A percentile compares a stretch with the other conserved stretches of the same genome.
These are phyloP conservation scores for Iberis pinnata DNA, from an alignment of 345 rosid genomes.

Conservation along the genomic window DNA sequence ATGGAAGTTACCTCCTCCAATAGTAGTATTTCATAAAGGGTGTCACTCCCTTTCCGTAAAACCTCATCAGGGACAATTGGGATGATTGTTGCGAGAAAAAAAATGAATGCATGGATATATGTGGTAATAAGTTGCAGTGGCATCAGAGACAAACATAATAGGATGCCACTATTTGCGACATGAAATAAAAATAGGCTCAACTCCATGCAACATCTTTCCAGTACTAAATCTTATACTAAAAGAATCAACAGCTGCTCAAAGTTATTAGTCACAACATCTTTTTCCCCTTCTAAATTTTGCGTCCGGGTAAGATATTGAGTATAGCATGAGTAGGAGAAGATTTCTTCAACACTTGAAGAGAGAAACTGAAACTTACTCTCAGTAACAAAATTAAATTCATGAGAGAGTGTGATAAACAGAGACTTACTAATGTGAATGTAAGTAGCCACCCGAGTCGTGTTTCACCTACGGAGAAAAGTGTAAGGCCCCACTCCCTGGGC, in stretches of 20 bases:
- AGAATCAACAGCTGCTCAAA: slow-evolving; percentile 14
- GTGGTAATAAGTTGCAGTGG: slow-evolving; percentile 92
- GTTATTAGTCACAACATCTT: neutral
- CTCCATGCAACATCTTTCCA: slow-evolving; percentile 11
- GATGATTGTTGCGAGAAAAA: slow-evolving; percentile 91
- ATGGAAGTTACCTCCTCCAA: slow-evolving; percentile 76
- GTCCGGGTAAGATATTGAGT: slow-evolving; percentile 10
- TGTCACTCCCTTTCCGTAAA: slow-evolving; percentile 96
- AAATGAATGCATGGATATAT: slow-evolving; percentile 93
- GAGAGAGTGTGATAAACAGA: neutral
- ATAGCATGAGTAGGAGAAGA: slow-evolving; percentile 1
- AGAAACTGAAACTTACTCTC: neutral
- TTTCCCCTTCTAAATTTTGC: slow-evolving; percentile 2
- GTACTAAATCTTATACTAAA: slow-evolving; percentile 12
- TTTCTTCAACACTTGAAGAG: neutral
- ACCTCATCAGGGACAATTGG: slow-evolving; percentile 99
- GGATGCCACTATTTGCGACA: slow-evolving; percentile 87
- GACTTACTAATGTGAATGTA: slow-evolving; percentile 64
- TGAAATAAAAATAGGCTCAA: slow-evolving; percentile 19
- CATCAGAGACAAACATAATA: slow-evolving; percentile 99
- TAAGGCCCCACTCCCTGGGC: no score
- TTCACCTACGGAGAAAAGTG: slow-evolving; percentile 81
- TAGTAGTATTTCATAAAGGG: slow-evolving; percentile 99
- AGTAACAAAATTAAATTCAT: neutral
- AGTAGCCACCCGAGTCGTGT: slow-evolving; percentile 95